Conservation (phyloP, 495 filamentous ascomycete genomes). For the Elasticomyces elasticus region DNA sequence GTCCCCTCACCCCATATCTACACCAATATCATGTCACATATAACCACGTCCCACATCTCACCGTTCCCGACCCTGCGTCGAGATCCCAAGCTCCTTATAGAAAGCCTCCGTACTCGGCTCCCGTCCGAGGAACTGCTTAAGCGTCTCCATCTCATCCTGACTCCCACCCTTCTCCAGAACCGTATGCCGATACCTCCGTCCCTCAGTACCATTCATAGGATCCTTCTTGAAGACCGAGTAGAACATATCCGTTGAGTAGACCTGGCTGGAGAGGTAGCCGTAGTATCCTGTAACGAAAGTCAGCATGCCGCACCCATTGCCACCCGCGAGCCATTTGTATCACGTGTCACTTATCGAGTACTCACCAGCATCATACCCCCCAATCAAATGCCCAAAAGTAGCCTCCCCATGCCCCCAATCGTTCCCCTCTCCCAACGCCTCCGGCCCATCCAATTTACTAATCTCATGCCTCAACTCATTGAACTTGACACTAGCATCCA, state of each 20-base stretch:
- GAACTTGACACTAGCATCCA: constrained; percentile 32
- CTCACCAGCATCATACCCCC: constrained; percentile 50
- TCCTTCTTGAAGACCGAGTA: constrained; percentile 61
- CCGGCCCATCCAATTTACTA: constrained; percentile 53
- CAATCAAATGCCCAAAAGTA: constrained; percentile 63
- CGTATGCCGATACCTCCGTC: constrained; percentile 59
- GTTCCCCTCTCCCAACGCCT: constrained; percentile 42
- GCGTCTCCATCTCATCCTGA: constrained; percentile 63
- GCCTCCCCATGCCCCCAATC: constrained; percentile 61
- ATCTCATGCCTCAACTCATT: constrained; percentile 43
- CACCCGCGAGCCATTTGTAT: too few species aligned
- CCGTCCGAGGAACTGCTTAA: constrained; percentile 63
- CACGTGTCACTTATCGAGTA: too few species aligned
- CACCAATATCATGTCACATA: too few species aligned
- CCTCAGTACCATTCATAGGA: constrained; percentile 59
- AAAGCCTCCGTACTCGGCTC: constrained; percentile 65
- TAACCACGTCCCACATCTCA: too few species aligned
- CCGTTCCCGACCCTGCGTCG: too few species aligned
- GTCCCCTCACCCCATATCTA: too few species aligned
- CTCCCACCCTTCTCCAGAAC: constrained; percentile 65
- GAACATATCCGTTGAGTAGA: constrained; percentile 74
- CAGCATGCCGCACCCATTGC: too few species aligned
- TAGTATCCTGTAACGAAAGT: constrained; percentile 57
- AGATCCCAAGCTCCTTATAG: constrained; percentile 58
- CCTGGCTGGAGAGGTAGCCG: constrained; percentile 56